Evolutionary conservation across 2,329 filamentous ascomycete species (phyloP).

Genomic region (Metarhizium album): DNA sequence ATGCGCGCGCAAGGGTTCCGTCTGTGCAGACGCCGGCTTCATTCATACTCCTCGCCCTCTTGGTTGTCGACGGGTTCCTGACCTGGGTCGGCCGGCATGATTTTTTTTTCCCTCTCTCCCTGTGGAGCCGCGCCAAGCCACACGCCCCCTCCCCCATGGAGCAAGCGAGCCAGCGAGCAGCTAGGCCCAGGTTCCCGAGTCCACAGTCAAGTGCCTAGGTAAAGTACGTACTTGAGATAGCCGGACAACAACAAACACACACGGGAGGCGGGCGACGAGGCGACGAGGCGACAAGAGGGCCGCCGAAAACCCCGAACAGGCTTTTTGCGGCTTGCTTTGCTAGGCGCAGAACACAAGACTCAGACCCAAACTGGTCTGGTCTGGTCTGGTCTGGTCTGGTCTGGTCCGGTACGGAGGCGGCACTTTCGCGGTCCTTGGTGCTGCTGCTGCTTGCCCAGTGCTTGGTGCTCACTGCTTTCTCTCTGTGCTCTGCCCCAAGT

Average conservation of each 20-base stretch:
- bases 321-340: too few relatives aligned
- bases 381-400: too few relatives aligned
- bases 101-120: not conserved
- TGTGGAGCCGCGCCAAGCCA: not conserved
- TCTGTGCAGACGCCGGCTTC: not conserved
- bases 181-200: not conserved
- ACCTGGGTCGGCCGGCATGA: not conserved
- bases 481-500: not conserved
- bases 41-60: not conserved
- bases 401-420: too few relatives aligned
- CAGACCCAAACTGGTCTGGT: conserved; percentile 6
- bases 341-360: not conserved
- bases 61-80: not conserved
- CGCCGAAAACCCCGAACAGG: too few relatives aligned
- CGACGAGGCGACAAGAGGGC: not conserved
- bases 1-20: not conserved
- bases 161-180: not conserved
- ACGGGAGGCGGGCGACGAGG: not conserved
- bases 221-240: too few relatives aligned
- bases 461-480: not conserved
- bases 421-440: not conserved
- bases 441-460: conserved; percentile 1
- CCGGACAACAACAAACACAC: not conserved
- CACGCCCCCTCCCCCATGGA: conserved; percentile 1
- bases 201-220: too few relatives aligned